A percentile compares a stretch with the other conserved stretches of the same genome.
phyloP scores from a whole-genome alignment of 352 stramenopile species.

The Blastocystis sp. region DNA sequence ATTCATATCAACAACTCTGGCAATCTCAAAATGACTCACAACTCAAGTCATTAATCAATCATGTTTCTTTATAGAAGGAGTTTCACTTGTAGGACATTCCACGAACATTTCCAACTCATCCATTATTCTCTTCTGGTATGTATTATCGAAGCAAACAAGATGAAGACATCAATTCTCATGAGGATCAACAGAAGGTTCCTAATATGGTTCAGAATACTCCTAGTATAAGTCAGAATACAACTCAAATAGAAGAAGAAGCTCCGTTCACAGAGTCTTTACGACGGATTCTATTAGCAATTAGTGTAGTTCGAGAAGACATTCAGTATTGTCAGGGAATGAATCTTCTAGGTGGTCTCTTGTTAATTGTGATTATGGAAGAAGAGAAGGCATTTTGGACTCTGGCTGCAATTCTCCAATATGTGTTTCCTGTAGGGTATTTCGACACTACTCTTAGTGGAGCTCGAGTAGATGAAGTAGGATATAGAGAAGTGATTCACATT shows the following conservation, averaged over 20 bases:
- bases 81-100: not conserved
- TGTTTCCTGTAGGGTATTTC: constrained; percentile 23
- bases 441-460: constrained; percentile 1
- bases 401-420: not conserved
- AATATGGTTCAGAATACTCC: too few relatives aligned
- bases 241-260: not conserved
- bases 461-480: not conserved
- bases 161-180: too few relatives aligned
- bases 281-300: not conserved
- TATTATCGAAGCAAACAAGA: not conserved
- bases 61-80: not conserved
- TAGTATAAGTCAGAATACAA: not conserved
- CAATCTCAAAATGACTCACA: not conserved
- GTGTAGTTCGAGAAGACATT: constrained; percentile 23
- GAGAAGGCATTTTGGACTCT: constrained; percentile 48
- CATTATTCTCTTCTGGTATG: not conserved
- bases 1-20: constrained; percentile 2
- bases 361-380: constrained; percentile 31
- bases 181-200: too few relatives aligned
- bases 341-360: constrained; percentile 1
- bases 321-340: constrained; percentile 48
- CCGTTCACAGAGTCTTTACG: not conserved
- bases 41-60: not conserved
- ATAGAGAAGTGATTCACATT: not conserved
- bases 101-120: constrained; percentile 42